Evolutionary conservation across 2,329 filamentous ascomycete species (phyloP), one percentile per base, ranked within the genome.

Genomic region (Lecanosticta acicola): DNA sequence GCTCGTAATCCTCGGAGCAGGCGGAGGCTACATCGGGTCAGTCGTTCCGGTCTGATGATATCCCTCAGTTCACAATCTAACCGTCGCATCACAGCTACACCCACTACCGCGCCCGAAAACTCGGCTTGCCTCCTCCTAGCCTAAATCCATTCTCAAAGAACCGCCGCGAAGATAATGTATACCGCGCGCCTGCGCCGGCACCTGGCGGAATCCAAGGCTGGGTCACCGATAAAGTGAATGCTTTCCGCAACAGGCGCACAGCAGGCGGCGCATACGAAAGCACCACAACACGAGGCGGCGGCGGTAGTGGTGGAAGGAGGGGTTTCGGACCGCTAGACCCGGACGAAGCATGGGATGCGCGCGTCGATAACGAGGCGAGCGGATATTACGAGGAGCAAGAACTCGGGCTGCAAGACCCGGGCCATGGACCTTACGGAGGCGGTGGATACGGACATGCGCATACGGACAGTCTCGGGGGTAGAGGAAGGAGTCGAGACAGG

Each of bases 261-360:
- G 72, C 77, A 1, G 86, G 85, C 54, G 63, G 62, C 14, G 60
- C 59, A 17, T 66, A 70, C 40, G 69, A 70, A 45, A 62, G 66
- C 21, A 60, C 62, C 13, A 53, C 55, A n/a, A n/a, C n/a, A n/a
- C n/a, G n/a, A 29, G 57, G 59, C 47, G 57, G 59, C 33, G 71
- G 45, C 16, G 50, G 51, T 20, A 49, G 50, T 16, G 48, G 62
- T 51, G 35, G 54, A n/a, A 49, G 53, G 4, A 68, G 78, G 43
- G 80, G 80, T 17, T 83, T 85, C 64, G 80, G 82, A 1, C 73
- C 81, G 3, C 75, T 88, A 37, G 87, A 93, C 60, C 85, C 85
- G 1, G 87, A 94, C 63, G 86, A 90, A 61, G 86, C 87, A 1
- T 94, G 88, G 88, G 87, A 93, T 68, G 70, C 85, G 53, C 75